A percentile compares a stretch with the other conserved stretches of the same genome.
Evolutionary conservation across 257 asterid species (phyloP).

Genomic region (Thymus mandschuricus): DNA sequence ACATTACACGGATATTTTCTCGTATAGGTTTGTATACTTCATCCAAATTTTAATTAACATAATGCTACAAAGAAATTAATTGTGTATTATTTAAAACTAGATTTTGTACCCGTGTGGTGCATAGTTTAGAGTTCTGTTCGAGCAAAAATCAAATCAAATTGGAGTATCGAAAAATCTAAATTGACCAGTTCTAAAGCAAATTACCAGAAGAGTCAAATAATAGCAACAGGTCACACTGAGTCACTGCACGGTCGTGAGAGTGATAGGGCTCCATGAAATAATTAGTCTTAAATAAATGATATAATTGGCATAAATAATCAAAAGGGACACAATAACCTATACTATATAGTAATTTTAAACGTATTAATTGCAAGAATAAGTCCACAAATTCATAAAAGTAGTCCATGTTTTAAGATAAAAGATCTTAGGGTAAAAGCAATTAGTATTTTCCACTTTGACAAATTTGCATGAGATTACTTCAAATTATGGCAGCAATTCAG

Average conservation of each 20-base stretch:
- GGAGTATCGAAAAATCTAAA: no score
- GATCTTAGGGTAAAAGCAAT: constrained; percentile 6
- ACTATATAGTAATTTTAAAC: background rate
- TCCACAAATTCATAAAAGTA: constrained; percentile 27
- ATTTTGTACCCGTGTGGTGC: no score
- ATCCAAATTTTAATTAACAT: no score
- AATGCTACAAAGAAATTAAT: no score
- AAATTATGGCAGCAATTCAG: constrained; percentile 29
- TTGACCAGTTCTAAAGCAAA: no score
- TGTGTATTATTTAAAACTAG: no score
- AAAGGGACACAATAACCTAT: background rate
- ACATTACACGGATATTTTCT: no score
- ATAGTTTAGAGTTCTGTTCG: no score
- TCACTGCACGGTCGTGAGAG: background rate
- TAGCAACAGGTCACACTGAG: background rate
- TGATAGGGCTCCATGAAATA: background rate
- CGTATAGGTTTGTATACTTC: no score
- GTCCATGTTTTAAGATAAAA: constrained; percentile 25
- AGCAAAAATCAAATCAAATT: no score
- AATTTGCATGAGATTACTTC: background rate
- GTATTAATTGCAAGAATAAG: constrained; percentile 20
- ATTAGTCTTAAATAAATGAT: background rate
- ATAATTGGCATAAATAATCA: background rate
- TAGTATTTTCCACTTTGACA: constrained; percentile 23
- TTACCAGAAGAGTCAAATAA: background rate